Evolutionary conservation across 139 green algal genomes (phyloP).

Genomic region (Auxenochlorella pyrenoidosa): DNA sequence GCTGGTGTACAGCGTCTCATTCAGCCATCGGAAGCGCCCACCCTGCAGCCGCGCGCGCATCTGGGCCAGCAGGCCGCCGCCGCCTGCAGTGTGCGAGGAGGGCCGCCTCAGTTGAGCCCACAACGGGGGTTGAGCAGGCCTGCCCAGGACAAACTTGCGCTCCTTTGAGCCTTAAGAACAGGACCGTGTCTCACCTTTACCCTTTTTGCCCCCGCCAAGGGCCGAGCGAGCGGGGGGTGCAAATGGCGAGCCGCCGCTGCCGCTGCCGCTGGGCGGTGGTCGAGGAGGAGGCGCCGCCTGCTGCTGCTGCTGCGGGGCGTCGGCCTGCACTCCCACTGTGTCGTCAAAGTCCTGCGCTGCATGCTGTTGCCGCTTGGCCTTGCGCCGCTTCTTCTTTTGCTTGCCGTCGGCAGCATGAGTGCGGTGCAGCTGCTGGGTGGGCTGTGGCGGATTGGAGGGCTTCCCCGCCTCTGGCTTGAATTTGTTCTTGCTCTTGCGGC

Average conservation of each 20-base stretch:
- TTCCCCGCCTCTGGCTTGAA: neutral
- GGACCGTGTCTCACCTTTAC: neutral
- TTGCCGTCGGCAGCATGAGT: neutral
- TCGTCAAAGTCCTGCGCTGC: neutral
- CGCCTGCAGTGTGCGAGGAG: neutral
- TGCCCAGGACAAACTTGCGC: too few relatives aligned
- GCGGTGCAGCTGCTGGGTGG: neutral
- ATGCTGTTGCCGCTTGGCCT: neutral
- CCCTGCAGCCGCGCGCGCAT: slow-evolving; percentile 79
- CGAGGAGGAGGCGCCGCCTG: neutral
- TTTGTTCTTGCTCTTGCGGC: slow-evolving; percentile 8
- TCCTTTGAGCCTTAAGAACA: neutral
- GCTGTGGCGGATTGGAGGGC: neutral
- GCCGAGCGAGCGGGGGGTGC: neutral
- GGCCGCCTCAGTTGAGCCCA: neutral
- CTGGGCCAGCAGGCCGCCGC: slow-evolving; percentile 69
- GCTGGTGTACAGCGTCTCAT: slow-evolving; percentile 96
- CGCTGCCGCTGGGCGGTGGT: neutral
- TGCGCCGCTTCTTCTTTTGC: slow-evolving; percentile 8
- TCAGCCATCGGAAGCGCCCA: slow-evolving; percentile 93
- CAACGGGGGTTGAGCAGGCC: neutral
- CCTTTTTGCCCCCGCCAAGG: neutral
- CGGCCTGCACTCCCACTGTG: neutral
- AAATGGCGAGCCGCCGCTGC: neutral
- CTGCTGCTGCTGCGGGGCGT: neutral